phyloP scores from a whole-genome alignment of 2,329 filamentous ascomycete genomes.

The Stenocarpella maydis region DNA sequence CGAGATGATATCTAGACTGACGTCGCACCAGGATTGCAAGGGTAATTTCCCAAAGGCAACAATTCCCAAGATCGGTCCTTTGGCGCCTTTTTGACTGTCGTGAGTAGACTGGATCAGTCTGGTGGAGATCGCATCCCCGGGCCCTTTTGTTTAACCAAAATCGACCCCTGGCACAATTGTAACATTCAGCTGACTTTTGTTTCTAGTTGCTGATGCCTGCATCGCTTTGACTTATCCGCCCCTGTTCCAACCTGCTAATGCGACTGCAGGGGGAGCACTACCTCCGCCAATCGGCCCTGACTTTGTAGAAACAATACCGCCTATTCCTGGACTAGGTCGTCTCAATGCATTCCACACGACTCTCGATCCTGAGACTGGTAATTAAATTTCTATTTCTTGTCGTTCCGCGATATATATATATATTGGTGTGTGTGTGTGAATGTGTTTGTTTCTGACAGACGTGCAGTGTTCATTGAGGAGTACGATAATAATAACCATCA shows the following conservation, averaged over 20 bases:
- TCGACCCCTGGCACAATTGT: background rate
- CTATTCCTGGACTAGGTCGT: no score
- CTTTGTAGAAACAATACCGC: background rate
- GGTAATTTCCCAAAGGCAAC: background rate
- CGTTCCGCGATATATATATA: background rate
- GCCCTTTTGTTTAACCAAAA: no score
- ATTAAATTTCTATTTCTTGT: background rate
- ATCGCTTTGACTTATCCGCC: slow-evolving; percentile 2
- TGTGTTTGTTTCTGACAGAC: background rate
- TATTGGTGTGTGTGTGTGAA: no score
- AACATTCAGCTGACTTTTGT: no score
- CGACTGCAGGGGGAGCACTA: no score
- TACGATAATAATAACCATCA: background rate
- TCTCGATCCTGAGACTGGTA: background rate
- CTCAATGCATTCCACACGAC: slow-evolving; percentile 18
- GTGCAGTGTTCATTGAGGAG: background rate
- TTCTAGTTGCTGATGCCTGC: background rate
- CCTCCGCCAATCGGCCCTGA: no score
- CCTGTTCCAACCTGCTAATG: background rate
- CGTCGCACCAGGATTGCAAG: background rate
- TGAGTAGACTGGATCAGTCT: background rate
- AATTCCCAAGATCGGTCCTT: background rate
- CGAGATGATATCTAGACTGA: background rate
- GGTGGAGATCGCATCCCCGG: no score
- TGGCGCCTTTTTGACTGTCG: slow-evolving; percentile 3